These are phyloP conservation scores for Chytriomyces sp. DNA, from an alignment of 192 early-diverging fungal genomes.

Conservation along the genomic window DNA sequence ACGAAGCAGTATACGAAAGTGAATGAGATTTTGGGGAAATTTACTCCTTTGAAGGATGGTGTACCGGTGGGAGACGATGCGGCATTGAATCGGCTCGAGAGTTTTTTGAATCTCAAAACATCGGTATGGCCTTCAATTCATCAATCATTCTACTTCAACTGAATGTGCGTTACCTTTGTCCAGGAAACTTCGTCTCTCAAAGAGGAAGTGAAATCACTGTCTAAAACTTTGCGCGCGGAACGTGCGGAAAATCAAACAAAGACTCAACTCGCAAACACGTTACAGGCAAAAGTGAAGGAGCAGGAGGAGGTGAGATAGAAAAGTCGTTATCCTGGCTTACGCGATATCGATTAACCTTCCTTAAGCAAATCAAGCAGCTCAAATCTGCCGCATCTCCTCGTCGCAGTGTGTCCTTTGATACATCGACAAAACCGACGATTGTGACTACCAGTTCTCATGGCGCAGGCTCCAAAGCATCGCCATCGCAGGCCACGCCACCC, in stretches of 20 bases:
- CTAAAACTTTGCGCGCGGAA: no score
- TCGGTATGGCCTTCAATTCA: no score
- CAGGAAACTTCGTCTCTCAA: neutral
- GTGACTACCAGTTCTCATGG: neutral
- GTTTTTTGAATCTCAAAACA: neutral
- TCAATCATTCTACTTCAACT: no score
- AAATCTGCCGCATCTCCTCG: neutral
- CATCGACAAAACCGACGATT: neutral
- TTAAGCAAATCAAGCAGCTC: neutral
- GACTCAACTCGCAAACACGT: no score
- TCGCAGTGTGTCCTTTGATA: neutral
- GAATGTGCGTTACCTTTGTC: neutral
- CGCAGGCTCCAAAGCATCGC: neutral
- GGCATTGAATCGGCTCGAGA: neutral
- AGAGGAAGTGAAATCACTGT: conserved; percentile 6
- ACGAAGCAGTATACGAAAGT: conserved; percentile 8
- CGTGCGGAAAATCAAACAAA: no score
- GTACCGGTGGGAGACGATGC: conserved; percentile 18
- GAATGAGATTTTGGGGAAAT: neutral
- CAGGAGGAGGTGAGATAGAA: neutral
- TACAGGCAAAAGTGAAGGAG: neutral
- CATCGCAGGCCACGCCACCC: neutral
- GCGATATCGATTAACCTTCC: neutral
- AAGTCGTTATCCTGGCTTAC: neutral
- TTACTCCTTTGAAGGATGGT: conserved; percentile 5